Conservation (phyloP, 2,329 filamentous ascomycete genomes). For the Periconia sp. region DNA sequence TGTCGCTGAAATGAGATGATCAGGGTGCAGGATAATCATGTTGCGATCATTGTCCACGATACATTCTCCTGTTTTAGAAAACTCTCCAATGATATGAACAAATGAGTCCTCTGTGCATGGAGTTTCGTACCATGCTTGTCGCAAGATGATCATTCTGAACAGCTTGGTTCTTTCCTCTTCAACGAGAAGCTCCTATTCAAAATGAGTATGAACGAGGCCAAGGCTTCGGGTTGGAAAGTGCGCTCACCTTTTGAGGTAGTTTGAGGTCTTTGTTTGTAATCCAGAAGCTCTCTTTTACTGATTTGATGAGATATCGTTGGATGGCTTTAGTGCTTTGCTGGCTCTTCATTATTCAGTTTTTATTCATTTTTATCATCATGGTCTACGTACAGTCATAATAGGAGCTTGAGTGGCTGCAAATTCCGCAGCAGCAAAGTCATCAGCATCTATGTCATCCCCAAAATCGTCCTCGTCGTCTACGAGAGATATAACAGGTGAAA, state of each 20-base stretch:
- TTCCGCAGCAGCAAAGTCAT: constrained; percentile 67
- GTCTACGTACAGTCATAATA: constrained; percentile 56
- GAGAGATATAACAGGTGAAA: constrained; percentile 26
- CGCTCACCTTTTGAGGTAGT: constrained; percentile 69
- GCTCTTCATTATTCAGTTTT: constrained; percentile 68
- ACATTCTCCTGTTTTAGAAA: constrained; percentile 70
- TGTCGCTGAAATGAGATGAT: constrained; percentile 92
- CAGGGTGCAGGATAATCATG: constrained; percentile 89
- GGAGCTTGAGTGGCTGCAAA: constrained; percentile 70
- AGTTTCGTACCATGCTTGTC: constrained; percentile 85
- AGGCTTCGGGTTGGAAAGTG: neutral
- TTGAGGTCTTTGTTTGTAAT: constrained; percentile 61
- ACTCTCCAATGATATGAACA: constrained; percentile 83
- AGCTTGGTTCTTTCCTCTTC: constrained; percentile 72
- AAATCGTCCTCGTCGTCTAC: constrained; percentile 70
- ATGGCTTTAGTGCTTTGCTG: constrained; percentile 71
- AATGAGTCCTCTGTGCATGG: constrained; percentile 73
- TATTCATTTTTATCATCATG: constrained; percentile 16
- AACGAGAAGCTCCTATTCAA: constrained; percentile 72
- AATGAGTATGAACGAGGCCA: constrained; percentile 19
- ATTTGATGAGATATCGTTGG: constrained; percentile 81
- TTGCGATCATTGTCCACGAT: constrained; percentile 80
- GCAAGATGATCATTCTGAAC: constrained; percentile 70
- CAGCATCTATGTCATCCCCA: constrained; percentile 72
- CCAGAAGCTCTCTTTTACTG: constrained; percentile 71